Base-by-base conservation (phyloP, 2,329 filamentous ascomycete genomes). In the Aspergillus sp. region DNA sequence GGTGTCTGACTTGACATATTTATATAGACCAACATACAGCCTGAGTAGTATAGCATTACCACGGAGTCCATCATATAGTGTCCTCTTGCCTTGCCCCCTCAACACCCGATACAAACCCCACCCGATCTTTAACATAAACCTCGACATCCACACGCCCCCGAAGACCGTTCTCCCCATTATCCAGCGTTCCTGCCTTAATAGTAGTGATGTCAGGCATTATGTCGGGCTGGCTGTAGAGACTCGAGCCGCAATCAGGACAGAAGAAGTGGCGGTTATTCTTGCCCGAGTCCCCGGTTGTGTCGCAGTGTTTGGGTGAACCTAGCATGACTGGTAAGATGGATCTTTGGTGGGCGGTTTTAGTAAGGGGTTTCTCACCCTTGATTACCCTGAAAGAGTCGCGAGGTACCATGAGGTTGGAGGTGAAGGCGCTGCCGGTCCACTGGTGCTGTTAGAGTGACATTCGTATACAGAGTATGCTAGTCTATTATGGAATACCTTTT, bases 201-300 rank as follows among this genome's bases (percentile, higher is more conserved):
- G 68, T 68, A 7, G 71, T 69, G 53, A 73, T 62, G 17, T 74
- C 74, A 1, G 74, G 71, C 76, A 80, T 76, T 38, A 79, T 44
- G 23, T 80, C 78, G 22, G 79, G 65, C 58, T 75, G 68, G 7
- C 74, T 78, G 58, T 75, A 80, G 20, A 80, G 54, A 45, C 71
- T 67, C 1, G 71, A 76, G 15, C 78, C 78, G 54, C 78, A 81
- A 50, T 59, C 73, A 13, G 62, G 52, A 58, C 78, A 80, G 68
- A 81, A 81, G 64, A 71, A 79, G 57, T 79, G 77, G 53, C 73
- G 74, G 63, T 80, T 80, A 51, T 72, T 65, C 58, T 80, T 80
- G 25, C 78, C 78, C 0, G 73, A 76, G 32, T 60, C 70, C 3
- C 77, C 78, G 0, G 57, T 65, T 13, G 64, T 61, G 51, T 79